Evolutionary conservation across 768 basidiomycete species (phyloP), one percentile per base, ranked within the genome.

Genomic region (Peribolospora kevripleyi): DNA sequence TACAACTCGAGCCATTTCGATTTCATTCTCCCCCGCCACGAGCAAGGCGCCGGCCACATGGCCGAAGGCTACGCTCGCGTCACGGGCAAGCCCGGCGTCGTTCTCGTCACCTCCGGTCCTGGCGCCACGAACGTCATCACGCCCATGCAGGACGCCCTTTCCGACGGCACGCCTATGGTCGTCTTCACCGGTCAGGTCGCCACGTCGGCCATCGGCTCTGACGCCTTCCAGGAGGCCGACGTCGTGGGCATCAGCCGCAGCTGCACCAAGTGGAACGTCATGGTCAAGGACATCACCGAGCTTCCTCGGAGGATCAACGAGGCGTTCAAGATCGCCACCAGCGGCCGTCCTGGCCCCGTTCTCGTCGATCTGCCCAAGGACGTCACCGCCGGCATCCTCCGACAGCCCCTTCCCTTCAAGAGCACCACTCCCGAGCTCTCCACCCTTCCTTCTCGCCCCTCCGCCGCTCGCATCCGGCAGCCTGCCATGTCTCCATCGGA

Each of bases 181-280:
- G 93, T 98, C 3, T 95, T 97, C 70, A 78, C 80, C 49, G 91
- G 93, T 1, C 91, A 97, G 72, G 91, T 98, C n/a, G 91, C 93
- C 0, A 97, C 91, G 6, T 84, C 84, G n/a, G 81, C 85, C 53
- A 98, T 98, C 58, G 91, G 91, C n/a, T 90, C 85, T 11, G 91
- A 98, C 65, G 85, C 86, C 1, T 98, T 98, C 76, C 93, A 98
- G 66, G 93, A 98, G 70, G 93, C 93, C 46, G 93, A 98, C 66
- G 70, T 97, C 51, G 74, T 98, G 55, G 93, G 93, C 51, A 98
- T 97, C 68, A 93, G 90, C 40, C 75, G 91, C 52, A 80, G 81
- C 62, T 98, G 93, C 71, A 97, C 93, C 37, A 98, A 97, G 68
- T 97, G 93, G 93, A 97, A 98, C 65, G 91, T 98, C 58, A 91